Evolutionary conservation across 192 early-diverging fungal species (phyloP), one percentile per base, ranked within the genome.

Genomic region (Haplosporangium gracile): DNA sequence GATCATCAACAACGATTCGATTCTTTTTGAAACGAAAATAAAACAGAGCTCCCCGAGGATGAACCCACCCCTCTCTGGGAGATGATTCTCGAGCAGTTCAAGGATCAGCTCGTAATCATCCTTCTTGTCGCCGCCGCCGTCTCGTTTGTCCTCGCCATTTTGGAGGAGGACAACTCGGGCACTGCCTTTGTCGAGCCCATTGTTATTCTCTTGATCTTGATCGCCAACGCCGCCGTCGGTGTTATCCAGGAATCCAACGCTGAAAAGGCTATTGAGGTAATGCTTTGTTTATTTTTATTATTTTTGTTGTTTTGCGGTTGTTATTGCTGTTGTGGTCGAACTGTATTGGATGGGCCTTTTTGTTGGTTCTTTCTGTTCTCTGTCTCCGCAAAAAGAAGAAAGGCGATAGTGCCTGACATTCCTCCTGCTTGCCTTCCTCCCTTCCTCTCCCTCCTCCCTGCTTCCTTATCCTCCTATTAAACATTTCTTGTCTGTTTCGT

Each of bases 71-170:
- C 99, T 20, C 89, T 99, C 6, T 98, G 96, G 95, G 89, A 96
- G 82, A 93, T 99, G 77, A 96, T 99, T 72, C 82, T 97, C 70
- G 98, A 97, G 89, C 99, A 99, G 90, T 99, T 99, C 90, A 91
- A 98, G 90, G 99, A 99, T 91, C 98, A 99, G 88, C 94, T 99
- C 49, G 99, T 99, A 36, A 90, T 99, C 49, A 99, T 99, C 76
- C 92, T 99, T 42, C 91, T 99, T 4, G 91, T 88, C 73, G 97
- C 99, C 29, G 99, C 99, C 49, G 92, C 90, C 20, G 90, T 99
- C 29, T 99, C 98, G 43, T 96, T 99, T 81, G 95, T 96, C 39
- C 93, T 99, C 24, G 99, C 99, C 40, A 90, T 95, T 20, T 90
- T 99, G 43, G 99, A 99, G 79, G 93, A 96, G 68, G 90, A 92